These are phyloP conservation scores for Podospora pseudocomata DNA, from an alignment of 495 filamentous ascomycete genomes.

Conservation along the genomic window DNA sequence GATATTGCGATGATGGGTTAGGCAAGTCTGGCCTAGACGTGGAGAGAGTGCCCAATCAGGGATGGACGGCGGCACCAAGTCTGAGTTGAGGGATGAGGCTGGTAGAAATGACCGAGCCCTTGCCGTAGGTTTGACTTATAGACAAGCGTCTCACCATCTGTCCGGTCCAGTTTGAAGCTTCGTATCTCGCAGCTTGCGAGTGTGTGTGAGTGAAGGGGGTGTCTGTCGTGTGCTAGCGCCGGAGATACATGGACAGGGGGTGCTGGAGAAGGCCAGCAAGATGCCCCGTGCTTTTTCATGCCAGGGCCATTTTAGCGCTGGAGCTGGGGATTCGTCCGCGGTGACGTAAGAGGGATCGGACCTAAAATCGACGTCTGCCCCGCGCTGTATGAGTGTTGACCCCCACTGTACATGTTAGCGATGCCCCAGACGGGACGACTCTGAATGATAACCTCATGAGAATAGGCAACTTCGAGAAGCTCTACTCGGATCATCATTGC, in stretches of 20 bases:
- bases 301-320: not conserved
- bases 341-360: not conserved
- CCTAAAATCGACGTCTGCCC: not conserved
- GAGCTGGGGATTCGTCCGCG: not conserved
- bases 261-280: not conserved
- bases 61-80: not conserved
- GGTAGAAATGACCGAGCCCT: not conserved
- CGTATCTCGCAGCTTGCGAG: not conserved
- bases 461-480: too few species aligned
- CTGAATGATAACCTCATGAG: too few species aligned
- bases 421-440: too few species aligned
- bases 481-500: not conserved
- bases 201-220: not conserved
- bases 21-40: not conserved
- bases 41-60: not conserved
- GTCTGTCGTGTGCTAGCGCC: not conserved
- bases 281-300: slow-evolving; percentile 11
- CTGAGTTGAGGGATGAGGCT: not conserved
- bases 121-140: not conserved
- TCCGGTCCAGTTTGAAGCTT: not conserved
- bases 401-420: not conserved
- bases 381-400: not conserved
- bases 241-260: not conserved
- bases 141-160: not conserved
- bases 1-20: not conserved